Percentiles rank a stretch among this genome's conserved stretches.
These are phyloP conservation scores for Amylostereum chailletii DNA, from an alignment of 1,284 basidiomycete genomes.

Conservation along the genomic window DNA sequence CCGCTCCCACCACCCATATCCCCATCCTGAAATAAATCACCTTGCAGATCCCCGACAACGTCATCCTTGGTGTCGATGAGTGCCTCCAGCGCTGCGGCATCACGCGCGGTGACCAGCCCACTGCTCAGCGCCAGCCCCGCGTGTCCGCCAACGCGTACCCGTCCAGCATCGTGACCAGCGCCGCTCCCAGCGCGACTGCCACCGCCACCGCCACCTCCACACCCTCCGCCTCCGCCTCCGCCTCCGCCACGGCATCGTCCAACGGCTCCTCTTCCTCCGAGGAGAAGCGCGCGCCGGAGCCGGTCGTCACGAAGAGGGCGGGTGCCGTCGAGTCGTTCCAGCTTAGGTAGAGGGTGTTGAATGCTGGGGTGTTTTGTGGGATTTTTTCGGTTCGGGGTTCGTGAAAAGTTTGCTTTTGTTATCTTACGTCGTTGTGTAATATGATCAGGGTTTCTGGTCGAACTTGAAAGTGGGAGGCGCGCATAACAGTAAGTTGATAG, in stretches of 20 bases:
- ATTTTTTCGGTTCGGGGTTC: no score
- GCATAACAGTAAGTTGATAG: no score
- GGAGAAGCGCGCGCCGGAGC: neutral
- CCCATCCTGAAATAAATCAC: no score
- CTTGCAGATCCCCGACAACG: neutral
- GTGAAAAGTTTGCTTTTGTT: no score
- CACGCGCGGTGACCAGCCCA: neutral
- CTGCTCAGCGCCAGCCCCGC: neutral
- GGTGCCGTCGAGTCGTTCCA: no score
- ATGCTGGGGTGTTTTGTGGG: no score
- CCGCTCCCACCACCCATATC: no score
- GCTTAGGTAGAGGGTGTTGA: no score
- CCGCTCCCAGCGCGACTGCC: neutral
- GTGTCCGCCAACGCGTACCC: constrained; percentile 1
- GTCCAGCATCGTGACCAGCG: neutral
- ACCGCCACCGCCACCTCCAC: neutral
- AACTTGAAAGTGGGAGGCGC: no score
- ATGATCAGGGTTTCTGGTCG: no score
- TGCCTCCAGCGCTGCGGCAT: constrained; percentile 1
- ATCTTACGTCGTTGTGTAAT: no score
- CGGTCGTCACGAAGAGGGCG: no score
- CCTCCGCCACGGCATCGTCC: neutral
- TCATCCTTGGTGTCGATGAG: constrained; percentile 1
- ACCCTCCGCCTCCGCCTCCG: neutral
- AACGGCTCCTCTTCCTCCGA: neutral